Evolutionary conservation across 1,284 basidiomycete genomes (phyloP).

Genomic region (Sanguinoderma infundibulare): DNA sequence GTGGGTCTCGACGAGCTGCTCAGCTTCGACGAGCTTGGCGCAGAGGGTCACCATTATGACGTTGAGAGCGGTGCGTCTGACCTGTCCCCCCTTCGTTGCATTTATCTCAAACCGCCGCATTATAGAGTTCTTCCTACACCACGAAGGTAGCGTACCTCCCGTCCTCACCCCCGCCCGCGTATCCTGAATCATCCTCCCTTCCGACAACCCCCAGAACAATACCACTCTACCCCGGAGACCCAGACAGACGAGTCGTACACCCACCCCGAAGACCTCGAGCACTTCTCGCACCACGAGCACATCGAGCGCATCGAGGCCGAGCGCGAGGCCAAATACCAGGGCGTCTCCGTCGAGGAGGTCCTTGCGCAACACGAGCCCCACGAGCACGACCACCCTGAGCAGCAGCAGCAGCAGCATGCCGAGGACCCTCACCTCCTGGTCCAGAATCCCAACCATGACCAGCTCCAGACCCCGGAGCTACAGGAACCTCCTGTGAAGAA

Average conservation of each 20-base stretch:
- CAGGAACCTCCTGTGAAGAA: conserved; percentile 46
- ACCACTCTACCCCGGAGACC: conserved; percentile 94
- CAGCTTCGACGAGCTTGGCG: conserved; percentile 87
- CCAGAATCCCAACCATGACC: conserved; percentile 26
- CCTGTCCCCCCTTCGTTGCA: background rate
- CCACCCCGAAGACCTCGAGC: conserved; percentile 90
- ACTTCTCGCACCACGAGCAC: conserved; percentile 85
- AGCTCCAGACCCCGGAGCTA: conserved; percentile 21
- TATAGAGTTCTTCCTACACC: conserved; percentile 87
- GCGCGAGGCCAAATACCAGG: conserved; percentile 81
- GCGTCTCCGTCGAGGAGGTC: conserved; percentile 75
- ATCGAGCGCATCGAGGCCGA: conserved; percentile 91
- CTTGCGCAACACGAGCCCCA: conserved; percentile 51
- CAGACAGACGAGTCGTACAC: conserved; percentile 95
- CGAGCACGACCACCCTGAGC: conserved; percentile 23
- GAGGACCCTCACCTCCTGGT: conserved; percentile 33
- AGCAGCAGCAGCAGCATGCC: conserved; percentile 12
- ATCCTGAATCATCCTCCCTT: background rate
- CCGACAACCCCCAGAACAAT: conserved; percentile 62
- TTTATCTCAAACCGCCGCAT: conserved; percentile 6
- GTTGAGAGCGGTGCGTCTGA: conserved; percentile 74
- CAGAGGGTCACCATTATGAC: conserved; percentile 93
- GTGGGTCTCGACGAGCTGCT: conserved; percentile 85
- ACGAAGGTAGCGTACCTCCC: conserved; percentile 69
- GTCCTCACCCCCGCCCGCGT: conserved; percentile 1